A percentile compares a stretch with the other conserved stretches of the same genome.
phyloP scores from a whole-genome alignment of 495 filamentous ascomycete species.

The Bathelium albidoporum region DNA sequence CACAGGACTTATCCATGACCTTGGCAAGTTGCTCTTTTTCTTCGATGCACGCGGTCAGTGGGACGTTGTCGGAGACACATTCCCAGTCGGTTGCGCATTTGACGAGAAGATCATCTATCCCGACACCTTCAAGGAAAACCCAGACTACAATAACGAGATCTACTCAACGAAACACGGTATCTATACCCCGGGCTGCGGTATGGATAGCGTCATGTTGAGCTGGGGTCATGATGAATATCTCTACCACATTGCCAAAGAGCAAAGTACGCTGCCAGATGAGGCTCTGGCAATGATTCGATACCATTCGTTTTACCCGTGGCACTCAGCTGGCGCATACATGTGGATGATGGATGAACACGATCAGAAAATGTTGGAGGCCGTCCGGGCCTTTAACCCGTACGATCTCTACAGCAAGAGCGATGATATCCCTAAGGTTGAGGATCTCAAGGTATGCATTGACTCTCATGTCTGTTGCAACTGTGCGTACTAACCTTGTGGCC shows the following conservation, averaged over 20 bases:
- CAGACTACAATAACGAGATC: slow-evolving; percentile 53
- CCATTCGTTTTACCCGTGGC: slow-evolving; percentile 88
- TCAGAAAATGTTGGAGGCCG: slow-evolving; percentile 63
- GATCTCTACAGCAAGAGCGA: slow-evolving; percentile 91
- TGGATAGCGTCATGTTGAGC: slow-evolving; percentile 77
- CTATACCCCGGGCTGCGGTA: slow-evolving; percentile 62
- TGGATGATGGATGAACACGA: slow-evolving; percentile 78
- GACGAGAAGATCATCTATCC: slow-evolving; percentile 67
- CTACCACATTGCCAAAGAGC: slow-evolving; percentile 71
- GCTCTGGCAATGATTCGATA: slow-evolving; percentile 85
- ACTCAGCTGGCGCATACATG: slow-evolving; percentile 62
- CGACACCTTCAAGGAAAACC: slow-evolving; percentile 62
- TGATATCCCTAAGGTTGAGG: slow-evolving; percentile 59
- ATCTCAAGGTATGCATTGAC: slow-evolving; percentile 47
- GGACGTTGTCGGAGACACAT: slow-evolving; percentile 88
- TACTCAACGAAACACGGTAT: slow-evolving; percentile 68
- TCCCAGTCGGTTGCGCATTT: slow-evolving; percentile 81
- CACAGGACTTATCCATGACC: slow-evolving; percentile 77
- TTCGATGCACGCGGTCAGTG: slow-evolving; percentile 74
- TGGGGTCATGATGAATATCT: slow-evolving; percentile 93
- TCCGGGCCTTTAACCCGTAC: slow-evolving; percentile 81
- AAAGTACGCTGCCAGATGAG: slow-evolving; percentile 65
- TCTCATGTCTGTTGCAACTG: not conserved
- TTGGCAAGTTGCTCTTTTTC: slow-evolving; percentile 82
- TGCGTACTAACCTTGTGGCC: slow-evolving; percentile 23